These are phyloP conservation scores for Adansonia gregorii DNA, from an alignment of 441 rosid species.

Conservation along the genomic window DNA sequence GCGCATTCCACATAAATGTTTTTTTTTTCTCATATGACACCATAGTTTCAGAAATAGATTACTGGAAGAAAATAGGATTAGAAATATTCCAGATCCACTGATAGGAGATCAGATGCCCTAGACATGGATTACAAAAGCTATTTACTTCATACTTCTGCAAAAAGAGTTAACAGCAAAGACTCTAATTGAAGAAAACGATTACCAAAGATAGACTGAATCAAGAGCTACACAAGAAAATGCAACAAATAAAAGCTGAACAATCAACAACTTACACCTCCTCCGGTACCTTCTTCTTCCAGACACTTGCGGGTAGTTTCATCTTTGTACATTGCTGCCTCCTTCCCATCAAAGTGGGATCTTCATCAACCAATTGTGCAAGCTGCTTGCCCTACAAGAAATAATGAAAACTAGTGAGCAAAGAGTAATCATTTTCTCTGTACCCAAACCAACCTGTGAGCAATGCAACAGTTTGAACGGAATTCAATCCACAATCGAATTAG, in stretches of 20 bases:
- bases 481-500: neutral
- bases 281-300: no score
- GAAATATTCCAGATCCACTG: neutral
- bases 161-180: neutral
- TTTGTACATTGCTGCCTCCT: slow-evolving; percentile 54
- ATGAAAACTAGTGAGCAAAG: slow-evolving; percentile 12
- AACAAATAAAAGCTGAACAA: slow-evolving; percentile 1
- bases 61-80: no score
- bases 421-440: neutral
- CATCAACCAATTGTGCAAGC: slow-evolving; percentile 57
- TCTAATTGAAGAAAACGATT: neutral
- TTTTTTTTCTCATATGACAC: neutral
- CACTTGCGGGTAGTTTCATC: neutral
- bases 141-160: neutral
- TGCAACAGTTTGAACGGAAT: neutral
- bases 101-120: neutral
- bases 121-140: neutral
- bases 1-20: neutral
- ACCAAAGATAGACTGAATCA: slow-evolving; percentile 15
- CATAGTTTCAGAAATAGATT: neutral
- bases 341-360: slow-evolving; percentile 65
- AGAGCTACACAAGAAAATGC: slow-evolving; percentile 27
- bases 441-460: neutral
- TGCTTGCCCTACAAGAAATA: slow-evolving; percentile 47
- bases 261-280: neutral